Conservation (phyloP, 129 eudicot genomes). For the Flaveria trinervia region DNA sequence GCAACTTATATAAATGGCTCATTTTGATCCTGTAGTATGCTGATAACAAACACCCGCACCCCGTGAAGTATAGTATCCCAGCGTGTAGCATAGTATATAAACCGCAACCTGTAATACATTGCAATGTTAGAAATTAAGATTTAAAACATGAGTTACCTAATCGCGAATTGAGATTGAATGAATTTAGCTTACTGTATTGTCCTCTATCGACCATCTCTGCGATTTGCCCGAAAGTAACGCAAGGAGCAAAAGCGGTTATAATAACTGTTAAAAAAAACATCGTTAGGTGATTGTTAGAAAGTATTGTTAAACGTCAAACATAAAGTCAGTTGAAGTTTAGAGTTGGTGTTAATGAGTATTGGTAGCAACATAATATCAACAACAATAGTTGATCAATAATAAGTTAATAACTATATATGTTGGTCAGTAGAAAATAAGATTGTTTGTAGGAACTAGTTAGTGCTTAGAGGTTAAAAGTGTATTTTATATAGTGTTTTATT, state of each 20-base stretch:
- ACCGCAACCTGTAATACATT: slow-evolving; percentile 23
- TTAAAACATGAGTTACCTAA: neutral
- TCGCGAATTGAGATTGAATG: neutral
- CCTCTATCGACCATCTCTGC: slow-evolving; percentile 46
- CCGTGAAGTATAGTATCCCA: slow-evolving; percentile 30
- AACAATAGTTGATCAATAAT: no score
- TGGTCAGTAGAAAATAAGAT: no score
- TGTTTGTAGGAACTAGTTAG: no score
- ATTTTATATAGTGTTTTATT: no score
- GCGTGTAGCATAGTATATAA: slow-evolving; percentile 21
- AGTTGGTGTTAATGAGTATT: no score
- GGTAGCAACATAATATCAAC: no score
- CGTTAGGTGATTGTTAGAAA: neutral
- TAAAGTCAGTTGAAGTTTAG: no score
- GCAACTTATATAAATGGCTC: slow-evolving; percentile 35
- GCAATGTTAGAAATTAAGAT: neutral
- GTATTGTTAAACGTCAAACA: neutral
- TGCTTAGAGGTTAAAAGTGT: no score
- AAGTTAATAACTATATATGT: no score
- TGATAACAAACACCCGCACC: slow-evolving; percentile 32
- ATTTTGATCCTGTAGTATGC: slow-evolving; percentile 39
- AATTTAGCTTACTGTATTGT: slow-evolving; percentile 25
- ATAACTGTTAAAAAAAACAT: slow-evolving; percentile 25
- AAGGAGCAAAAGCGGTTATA: slow-evolving; percentile 41
- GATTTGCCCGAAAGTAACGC: slow-evolving; percentile 42